Evolutionary conservation across 257 asterid species (phyloP), one percentile per base, ranked within the genome.

Genomic region (Vinca minor): DNA sequence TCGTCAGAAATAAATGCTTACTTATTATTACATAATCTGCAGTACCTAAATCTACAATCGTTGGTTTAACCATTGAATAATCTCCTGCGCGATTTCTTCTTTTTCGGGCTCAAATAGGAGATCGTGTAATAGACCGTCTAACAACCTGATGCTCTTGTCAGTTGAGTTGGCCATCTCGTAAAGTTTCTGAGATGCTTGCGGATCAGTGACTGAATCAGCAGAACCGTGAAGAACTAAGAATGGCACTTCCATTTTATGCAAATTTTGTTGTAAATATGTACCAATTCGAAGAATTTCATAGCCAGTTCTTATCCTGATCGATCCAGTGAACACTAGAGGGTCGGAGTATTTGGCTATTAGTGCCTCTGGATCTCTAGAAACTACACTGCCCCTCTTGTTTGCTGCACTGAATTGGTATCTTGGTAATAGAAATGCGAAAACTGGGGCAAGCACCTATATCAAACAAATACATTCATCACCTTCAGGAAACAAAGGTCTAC

Each of bases 241-340:
- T 0, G 97, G 98, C 20, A 79, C 85, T 0, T 81, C 85, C 69
- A 89, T 13, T 64, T 69, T 59, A 66, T 71, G 63, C 73, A 89
- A 59, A 73, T 87, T 87, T 76, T 89, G 83, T 76, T 92, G 96
- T 69, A 92, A 74, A 57, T 75, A 67, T 29, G 84, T 36, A 0
- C 89, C 69, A 64, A 82, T 80, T 17, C 88, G 71, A 12, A 92
- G 85, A 23, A 92, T 84, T 74, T 92, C 96, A 12, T 89, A 92
- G 21, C 98, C 98, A 0, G 98, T 89, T 77, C 96, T 73, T 63
- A 84, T 77, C 67, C 97, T 74, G 44, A 89, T 85, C 3, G 96
- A 81, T 12, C 98, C 98, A 0, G 97, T 92, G 78, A 87, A 92
- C 21, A 89, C 98, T 7, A 92, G 79, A 31, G 97, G 98, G 50